Evolutionary conservation across 2,329 filamentous ascomycete species (phyloP).

Genomic region (Teratosphaeria nubilosa): DNA sequence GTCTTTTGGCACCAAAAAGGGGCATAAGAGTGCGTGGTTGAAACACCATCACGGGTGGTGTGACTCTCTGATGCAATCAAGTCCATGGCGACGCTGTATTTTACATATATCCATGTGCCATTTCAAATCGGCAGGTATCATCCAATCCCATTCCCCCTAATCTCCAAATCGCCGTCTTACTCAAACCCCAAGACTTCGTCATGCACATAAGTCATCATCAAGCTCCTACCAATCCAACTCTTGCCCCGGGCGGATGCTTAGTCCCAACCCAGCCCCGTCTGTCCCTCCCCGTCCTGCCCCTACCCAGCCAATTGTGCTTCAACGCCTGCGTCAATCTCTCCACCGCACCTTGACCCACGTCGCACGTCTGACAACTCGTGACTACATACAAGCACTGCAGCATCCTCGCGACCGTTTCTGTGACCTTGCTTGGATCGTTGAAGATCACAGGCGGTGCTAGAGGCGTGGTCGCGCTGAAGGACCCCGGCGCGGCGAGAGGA

Average conservation of each 20-base stretch:
- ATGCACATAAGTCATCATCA: neutral
- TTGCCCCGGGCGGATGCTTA: conserved; percentile 28
- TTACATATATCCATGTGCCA: neutral
- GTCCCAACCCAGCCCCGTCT: conserved; percentile 78
- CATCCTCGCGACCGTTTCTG: conserved; percentile 90
- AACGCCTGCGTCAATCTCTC: conserved; percentile 75
- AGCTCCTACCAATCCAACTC: neutral
- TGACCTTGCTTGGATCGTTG: conserved; percentile 56
- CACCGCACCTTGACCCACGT: conserved; percentile 67
- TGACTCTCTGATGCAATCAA: neutral
- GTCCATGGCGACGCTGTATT: neutral
- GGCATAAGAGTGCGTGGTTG: too few species aligned
- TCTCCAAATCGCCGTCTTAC: neutral
- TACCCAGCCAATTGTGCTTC: conserved; percentile 93
- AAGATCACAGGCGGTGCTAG: conserved; percentile 7
- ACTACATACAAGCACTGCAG: conserved; percentile 91
- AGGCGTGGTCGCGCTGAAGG: conserved; percentile 13
- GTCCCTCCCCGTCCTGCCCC: conserved; percentile 81
- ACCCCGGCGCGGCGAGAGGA: conserved; percentile 12
- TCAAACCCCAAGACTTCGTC: neutral
- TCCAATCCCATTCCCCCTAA: neutral
- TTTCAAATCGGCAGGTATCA: neutral
- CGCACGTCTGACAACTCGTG: conserved; percentile 61
- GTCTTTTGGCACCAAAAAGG: too few species aligned
- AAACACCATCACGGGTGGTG: too few species aligned